Evolutionary conservation across 78 protist genomes (phyloP).

Genomic region (Creolimax fragrantissima): DNA sequence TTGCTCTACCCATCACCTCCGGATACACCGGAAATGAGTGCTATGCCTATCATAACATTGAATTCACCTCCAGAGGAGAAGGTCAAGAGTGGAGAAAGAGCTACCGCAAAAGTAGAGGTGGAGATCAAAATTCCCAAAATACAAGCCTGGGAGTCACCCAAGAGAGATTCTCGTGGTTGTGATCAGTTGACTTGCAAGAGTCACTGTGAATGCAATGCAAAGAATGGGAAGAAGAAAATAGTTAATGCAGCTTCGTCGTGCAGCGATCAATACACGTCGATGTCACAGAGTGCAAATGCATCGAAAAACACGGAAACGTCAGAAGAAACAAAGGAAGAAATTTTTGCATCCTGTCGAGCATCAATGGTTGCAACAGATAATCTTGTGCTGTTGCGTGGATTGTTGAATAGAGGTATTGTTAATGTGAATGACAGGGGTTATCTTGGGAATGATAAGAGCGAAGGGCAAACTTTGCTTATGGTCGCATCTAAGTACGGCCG

Average conservation of each 20-base stretch:
- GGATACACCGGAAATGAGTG: background rate
- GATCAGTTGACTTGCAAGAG: no score
- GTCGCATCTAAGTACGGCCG: background rate
- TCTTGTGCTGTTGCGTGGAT: background rate
- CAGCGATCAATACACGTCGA: no score
- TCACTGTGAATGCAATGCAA: no score
- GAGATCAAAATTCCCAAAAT: no score
- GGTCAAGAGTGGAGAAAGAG: no score
- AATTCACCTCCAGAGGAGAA: no score
- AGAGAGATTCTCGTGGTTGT: no score
- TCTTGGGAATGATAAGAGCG: background rate
- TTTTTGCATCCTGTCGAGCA: background rate
- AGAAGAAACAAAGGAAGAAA: background rate
- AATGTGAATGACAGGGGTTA: background rate
- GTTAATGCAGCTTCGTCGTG: no score
- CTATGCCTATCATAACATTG: background rate
- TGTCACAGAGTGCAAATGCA: background rate
- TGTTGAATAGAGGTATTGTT: background rate
- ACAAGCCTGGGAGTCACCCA: no score
- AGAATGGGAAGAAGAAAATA: no score
- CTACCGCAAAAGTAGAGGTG: no score
- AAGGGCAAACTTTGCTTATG: constrained; percentile 4
- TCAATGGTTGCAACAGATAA: background rate
- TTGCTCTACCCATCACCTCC: background rate
- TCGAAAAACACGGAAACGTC: background rate